Evolutionary conservation across 305 asterid genomes (phyloP).

Genomic region (Nicotiana rustica): DNA sequence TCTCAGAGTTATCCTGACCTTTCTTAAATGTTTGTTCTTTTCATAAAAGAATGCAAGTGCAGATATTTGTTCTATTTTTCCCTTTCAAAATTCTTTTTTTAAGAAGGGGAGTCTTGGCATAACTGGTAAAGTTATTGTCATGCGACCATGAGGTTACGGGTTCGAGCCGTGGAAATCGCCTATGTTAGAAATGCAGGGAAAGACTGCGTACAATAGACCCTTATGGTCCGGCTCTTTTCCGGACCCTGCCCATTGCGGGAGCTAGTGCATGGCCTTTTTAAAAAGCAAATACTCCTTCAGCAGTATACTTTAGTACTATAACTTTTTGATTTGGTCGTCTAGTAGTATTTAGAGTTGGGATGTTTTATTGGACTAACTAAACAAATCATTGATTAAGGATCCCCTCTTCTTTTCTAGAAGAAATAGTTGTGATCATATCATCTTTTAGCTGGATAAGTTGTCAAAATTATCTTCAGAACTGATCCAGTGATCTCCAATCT

Average conservation of each 20-base stretch:
- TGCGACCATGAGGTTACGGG: too few species aligned
- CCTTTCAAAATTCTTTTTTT: background rate
- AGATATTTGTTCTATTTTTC: background rate
- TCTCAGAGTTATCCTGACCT: too few species aligned
- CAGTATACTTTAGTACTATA: too few species aligned
- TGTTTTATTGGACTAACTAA: background rate
- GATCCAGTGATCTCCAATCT: conserved; percentile 2
- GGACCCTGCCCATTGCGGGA: too few species aligned
- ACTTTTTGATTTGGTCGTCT: background rate
- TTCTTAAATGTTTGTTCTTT: background rate
- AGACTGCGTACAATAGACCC: too few species aligned
- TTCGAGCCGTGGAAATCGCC: too few species aligned
- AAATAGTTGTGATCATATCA: background rate
- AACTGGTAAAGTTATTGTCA: too few species aligned
- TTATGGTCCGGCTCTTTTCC: too few species aligned
- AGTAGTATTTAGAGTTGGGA: background rate
- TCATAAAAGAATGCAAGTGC: background rate
- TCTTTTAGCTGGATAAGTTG: background rate
- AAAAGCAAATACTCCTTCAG: background rate
- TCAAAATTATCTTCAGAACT: background rate
- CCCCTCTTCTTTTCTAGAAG: background rate
- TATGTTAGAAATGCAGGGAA: too few species aligned
- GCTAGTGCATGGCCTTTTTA: too few species aligned
- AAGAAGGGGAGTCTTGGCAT: too few species aligned
- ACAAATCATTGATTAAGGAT: background rate